Evolutionary conservation across 2,329 filamentous ascomycete species (phyloP).

Genomic region (Corinectria fuckeliana): DNA sequence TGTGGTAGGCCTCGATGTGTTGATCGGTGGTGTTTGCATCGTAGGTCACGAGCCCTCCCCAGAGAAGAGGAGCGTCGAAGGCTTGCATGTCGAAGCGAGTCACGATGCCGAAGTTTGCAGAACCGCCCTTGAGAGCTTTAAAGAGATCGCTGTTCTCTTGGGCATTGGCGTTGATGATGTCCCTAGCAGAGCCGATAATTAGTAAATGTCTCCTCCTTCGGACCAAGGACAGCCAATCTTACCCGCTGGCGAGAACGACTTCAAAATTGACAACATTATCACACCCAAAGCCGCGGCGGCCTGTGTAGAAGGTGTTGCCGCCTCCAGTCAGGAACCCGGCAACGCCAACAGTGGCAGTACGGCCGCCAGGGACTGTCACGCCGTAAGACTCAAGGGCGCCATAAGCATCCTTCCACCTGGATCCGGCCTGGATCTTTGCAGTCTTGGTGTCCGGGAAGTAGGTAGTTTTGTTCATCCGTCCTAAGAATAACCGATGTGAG

Average conservation of each 20-base stretch:
- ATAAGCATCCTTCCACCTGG: conserved; percentile 47
- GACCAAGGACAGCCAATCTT: background rate
- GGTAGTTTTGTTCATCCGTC: conserved; percentile 35
- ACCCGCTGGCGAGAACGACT: conserved; percentile 50
- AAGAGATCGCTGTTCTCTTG: conserved; percentile 19
- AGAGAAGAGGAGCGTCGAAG: conserved; percentile 23
- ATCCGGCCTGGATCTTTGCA: conserved; percentile 45
- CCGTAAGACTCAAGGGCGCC: conserved; percentile 38
- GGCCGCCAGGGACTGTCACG: conserved; percentile 51
- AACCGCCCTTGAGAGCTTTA: conserved; percentile 25
- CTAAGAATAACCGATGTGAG: background rate
- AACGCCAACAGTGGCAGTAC: conserved; percentile 44
- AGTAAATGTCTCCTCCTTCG: background rate
- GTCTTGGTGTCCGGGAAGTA: conserved; percentile 35
- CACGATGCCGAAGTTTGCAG: conserved; percentile 26
- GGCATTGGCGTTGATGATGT: conserved; percentile 6
- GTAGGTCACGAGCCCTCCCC: conserved; percentile 26
- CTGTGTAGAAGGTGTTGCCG: conserved; percentile 28
- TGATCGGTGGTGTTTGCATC: conserved; percentile 18
- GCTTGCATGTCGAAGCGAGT: conserved; percentile 28
- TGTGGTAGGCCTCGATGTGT: conserved; percentile 20
- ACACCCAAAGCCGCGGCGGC: conserved; percentile 36
- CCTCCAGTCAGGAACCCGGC: conserved; percentile 39
- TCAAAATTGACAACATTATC: conserved; percentile 53
- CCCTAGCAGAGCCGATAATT: conserved; percentile 24